A percentile compares a stretch with the other conserved stretches of the same genome.
Conservation (phyloP, 331 rosid genomes). For the Arachis monticola region DNA sequence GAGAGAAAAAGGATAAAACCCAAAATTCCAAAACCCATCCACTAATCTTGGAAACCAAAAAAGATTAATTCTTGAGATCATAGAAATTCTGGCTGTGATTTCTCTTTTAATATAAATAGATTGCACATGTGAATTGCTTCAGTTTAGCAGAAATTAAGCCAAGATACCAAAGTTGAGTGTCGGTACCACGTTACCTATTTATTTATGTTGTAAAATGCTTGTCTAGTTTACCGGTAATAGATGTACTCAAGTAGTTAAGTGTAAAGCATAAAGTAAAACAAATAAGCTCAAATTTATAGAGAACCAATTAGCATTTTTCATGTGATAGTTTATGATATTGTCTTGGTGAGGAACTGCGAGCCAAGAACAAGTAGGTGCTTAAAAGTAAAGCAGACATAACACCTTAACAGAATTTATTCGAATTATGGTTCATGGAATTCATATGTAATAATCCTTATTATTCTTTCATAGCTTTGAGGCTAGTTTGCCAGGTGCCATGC, state of each 20-base stretch:
- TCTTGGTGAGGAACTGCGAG: not conserved
- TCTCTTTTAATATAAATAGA: too few species aligned
- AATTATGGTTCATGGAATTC: conserved; percentile 28
- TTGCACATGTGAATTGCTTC: too few species aligned
- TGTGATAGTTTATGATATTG: conserved; percentile 10
- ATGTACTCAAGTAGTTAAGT: too few species aligned
- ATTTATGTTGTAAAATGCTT: too few species aligned
- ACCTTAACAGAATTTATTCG: conserved; percentile 1
- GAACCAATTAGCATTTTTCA: conserved; percentile 3
- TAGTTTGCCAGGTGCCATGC: too few species aligned
- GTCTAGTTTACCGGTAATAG: too few species aligned
- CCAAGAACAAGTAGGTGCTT: not conserved
- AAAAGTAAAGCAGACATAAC: conserved; percentile 31
- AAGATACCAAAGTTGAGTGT: too few species aligned
- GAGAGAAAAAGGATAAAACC: not conserved
- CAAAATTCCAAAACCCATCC: conserved; percentile 1
- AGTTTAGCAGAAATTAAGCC: too few species aligned
- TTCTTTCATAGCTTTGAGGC: too few species aligned
- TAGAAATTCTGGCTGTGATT: not conserved
- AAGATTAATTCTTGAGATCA: conserved; percentile 1
- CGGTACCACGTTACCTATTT: too few species aligned
- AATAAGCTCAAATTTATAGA: too few species aligned
- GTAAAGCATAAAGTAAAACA: too few species aligned
- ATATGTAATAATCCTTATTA: not conserved
- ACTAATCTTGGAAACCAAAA: not conserved